Base-by-base conservation (phyloP, 495 filamentous ascomycete genomes). In the Penicillium flavigenum region DNA sequence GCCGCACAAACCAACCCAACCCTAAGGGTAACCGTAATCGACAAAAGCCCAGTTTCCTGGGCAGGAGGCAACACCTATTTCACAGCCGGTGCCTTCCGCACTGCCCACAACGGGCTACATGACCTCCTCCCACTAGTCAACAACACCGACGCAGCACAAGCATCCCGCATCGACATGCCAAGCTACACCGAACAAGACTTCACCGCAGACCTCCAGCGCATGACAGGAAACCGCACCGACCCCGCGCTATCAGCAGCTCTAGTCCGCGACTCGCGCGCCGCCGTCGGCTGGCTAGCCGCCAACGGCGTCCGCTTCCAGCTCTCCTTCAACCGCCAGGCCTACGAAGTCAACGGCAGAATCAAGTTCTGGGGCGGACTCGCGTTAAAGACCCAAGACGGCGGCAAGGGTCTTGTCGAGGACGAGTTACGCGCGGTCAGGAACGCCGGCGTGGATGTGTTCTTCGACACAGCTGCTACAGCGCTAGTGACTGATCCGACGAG, bases 341-440 rank as follows among this genome's bases (percentile, higher is more conserved):
- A 81, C 51, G 60, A 80, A 42, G 73, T 86, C 6, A 69, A 81
- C 50, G 81, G 77, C 9, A 68, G 78, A 12, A 75, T 71, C 48
- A 83, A 82, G 56, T 87, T 88, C 59, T 87, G 82, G 82, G 84
- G 85, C 17, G 83, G 84, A 0, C 62, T 88, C 54, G 72, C 70
- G 5, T 59, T 87, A 39, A 84, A 76, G 53, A 82, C 80, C 16
- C 59, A 79, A 48, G 79, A 85, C 70, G 81, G 78, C 5, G 84
- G 84, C 0, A 84, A 84, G 52, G 81, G 83, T 0, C 63, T 88
- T 0, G 71, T 86, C 19, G 53, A 75, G 29, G 72, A 80, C 51
- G 71, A 83, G 57, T 61, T 72, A 12, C 59, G 57, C n/a, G 74
- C 75, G 4, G 83, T 78, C 2, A 50, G 54, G 39, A 57, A 53